Evolutionary conservation across 352 stramenopile genomes (phyloP).

Genomic region (Phytopythium litorale): DNA sequence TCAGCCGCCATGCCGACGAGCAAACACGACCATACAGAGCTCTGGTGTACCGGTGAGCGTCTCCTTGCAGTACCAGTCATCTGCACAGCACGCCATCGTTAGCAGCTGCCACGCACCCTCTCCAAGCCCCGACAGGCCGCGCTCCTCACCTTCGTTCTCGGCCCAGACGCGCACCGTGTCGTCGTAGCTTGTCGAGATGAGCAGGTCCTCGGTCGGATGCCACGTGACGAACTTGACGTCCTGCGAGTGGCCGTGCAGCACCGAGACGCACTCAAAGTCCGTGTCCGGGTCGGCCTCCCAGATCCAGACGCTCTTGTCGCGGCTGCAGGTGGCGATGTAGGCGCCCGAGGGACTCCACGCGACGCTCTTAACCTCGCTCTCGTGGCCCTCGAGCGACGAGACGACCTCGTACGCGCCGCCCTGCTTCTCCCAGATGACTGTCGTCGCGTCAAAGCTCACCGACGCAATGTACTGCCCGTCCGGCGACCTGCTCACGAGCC

Average conservation of each 20-base stretch:
- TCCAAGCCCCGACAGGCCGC: background rate
- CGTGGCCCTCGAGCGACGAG: conserved; percentile 96
- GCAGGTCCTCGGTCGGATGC: conserved; percentile 83
- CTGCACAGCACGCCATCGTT: conserved; percentile 15
- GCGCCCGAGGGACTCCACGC: conserved; percentile 92
- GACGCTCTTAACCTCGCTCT: conserved; percentile 98
- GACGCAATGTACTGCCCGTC: conserved; percentile 88
- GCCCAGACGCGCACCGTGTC: conserved; percentile 95
- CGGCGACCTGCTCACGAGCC: conserved; percentile 40
- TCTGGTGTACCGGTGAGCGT: conserved; percentile 69
- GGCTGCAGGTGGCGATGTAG: conserved; percentile 95
- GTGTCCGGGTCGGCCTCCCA: conserved; percentile 94
- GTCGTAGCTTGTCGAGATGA: conserved; percentile 94
- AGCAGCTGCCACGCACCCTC: background rate
- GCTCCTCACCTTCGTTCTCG: conserved; percentile 73
- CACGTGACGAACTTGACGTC: conserved; percentile 97
- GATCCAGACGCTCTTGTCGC: conserved; percentile 99
- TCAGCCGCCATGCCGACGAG: background rate
- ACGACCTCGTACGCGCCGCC: conserved; percentile 90
- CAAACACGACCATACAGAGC: background rate
- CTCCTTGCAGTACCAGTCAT: conserved; percentile 97
- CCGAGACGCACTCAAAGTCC: conserved; percentile 97
- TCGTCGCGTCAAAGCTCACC: conserved; percentile 96
- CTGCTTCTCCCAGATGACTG: conserved; percentile 93
- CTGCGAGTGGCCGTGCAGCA: conserved; percentile 95